Evolutionary conservation across 2,329 filamentous ascomycete species (phyloP), one percentile per base, ranked within the genome.

Genomic region (Didymella segeticola): DNA sequence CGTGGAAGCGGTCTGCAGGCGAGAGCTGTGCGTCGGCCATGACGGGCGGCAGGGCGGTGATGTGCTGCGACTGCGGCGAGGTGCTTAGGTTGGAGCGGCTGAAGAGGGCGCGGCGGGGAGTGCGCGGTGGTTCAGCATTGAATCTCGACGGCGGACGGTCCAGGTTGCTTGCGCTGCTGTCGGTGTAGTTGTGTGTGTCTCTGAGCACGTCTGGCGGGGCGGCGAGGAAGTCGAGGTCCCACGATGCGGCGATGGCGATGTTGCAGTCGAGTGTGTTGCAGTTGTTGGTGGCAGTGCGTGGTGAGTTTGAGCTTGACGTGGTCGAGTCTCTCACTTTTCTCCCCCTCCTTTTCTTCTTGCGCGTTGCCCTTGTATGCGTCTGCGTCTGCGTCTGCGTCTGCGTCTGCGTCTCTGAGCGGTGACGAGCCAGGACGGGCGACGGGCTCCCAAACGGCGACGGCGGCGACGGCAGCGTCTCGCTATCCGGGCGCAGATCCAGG

Each of bases 11-110:
- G 9, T 57, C 50, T 8, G 61, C 60, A 15, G 51, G 31, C 19
- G 48, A 48, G 20, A 41, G 22, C 12, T 61, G 42, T n/a, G 43
- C 47, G 1, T 41, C 48, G 10, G 57, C 50, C 15, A 37, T 43
- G 53, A 71, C 63, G 43, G 34, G 58, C 10, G 70, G 70, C 12
- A 73, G 57, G 1, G 70, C 69, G 0, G 70, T 72, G 45, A 73
- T 61, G 53, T 62, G 38, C 14, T 63, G 60, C 1, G 66, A 63
- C 1, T 34, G 63, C 4, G 64, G 62, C 10, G 43, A 50, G 37
- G 31, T 29, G 47, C 47, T 47, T 27, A 10, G 27, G n/a, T 47
- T 56, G 8, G 51, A 45, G 45, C 45, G 41, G 7, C 29, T 23
- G 41, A 54, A 54, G 20, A 49, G 17, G 4, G 51, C 62, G 9